Evolutionary conservation across 331 rosid species (phyloP).

Genomic region (Quercus tomentella): DNA sequence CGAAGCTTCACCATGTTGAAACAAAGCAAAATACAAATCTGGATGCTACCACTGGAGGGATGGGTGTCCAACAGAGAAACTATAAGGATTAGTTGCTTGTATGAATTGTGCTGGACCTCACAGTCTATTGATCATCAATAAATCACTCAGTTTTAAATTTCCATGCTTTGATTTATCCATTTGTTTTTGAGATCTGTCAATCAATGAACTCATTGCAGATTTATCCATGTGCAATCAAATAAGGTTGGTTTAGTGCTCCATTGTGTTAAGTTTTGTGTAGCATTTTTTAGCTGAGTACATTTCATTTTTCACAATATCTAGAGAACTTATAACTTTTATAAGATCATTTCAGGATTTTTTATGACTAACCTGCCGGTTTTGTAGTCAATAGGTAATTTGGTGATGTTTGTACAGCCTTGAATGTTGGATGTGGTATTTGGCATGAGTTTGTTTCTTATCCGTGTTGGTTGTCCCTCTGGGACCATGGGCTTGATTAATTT

Average conservation of each 20-base stretch:
- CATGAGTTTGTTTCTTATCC: too few species aligned
- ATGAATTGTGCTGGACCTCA: not conserved
- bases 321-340: not conserved
- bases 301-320: too few species aligned
- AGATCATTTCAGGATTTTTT: not conserved
- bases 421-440: too few species aligned
- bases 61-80: not conserved
- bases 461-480: too few species aligned
- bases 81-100: not conserved
- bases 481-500: too few species aligned
- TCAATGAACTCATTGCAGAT: not conserved
- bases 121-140: not conserved
- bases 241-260: not conserved
- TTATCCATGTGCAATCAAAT: not conserved
- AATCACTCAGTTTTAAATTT: not conserved
- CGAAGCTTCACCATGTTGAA: not conserved
- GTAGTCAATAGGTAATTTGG: too few species aligned
- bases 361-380: too few species aligned
- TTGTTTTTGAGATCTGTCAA: not conserved
- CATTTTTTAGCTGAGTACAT: too few species aligned
- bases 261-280: not conserved
- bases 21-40: not conserved
- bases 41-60: not conserved
- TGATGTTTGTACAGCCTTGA: too few species aligned
- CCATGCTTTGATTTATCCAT: not conserved